A percentile compares a stretch with the other conserved stretches of the same genome.
Evolutionary conservation across 352 stramenopile species (phyloP).

Genomic region (Globisporangium yorkense): DNA sequence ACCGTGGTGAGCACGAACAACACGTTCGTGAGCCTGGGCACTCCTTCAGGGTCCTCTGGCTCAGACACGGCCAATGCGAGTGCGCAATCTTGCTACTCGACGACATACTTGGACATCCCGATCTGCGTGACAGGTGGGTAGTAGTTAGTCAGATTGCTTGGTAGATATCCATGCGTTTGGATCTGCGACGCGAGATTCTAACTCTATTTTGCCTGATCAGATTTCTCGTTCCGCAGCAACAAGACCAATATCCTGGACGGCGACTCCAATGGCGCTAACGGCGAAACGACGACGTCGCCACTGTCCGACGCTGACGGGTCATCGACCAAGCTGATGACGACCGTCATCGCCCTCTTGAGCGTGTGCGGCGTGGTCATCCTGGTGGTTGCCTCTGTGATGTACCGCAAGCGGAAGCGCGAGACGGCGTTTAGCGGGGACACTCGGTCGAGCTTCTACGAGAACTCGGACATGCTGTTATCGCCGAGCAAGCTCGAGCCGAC

Average conservation of each 20-base stretch:
- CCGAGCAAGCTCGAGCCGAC: constrained; percentile 11
- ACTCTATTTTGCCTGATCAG: not conserved
- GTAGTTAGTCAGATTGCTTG: not conserved
- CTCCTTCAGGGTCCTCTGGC: not conserved
- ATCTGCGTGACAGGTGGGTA: constrained; percentile 20
- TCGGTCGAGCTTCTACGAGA: constrained; percentile 14
- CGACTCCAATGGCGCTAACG: not conserved
- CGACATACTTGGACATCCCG: constrained; percentile 2
- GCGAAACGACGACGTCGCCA: not conserved
- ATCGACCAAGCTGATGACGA: constrained; percentile 15
- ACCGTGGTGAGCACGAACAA: constrained; percentile 16
- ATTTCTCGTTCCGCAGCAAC: constrained; percentile 4
- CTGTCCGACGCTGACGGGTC: not conserved
- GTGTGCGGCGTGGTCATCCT: constrained; percentile 11
- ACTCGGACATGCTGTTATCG: constrained; percentile 16
- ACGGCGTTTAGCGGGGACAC: constrained; percentile 10
- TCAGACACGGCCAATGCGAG: not conserved
- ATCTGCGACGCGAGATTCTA: not conserved
- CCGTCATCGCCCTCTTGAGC: constrained; percentile 7
- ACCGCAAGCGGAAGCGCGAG: constrained; percentile 1
- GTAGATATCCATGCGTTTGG: too few relatives aligned
- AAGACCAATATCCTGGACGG: not conserved
- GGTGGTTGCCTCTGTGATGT: constrained; percentile 9
- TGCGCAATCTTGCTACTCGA: constrained; percentile 1
- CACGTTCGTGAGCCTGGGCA: not conserved